These are phyloP conservation scores for Penicillium fimorum DNA, from an alignment of 495 filamentous ascomycete genomes.

Conservation along the genomic window DNA sequence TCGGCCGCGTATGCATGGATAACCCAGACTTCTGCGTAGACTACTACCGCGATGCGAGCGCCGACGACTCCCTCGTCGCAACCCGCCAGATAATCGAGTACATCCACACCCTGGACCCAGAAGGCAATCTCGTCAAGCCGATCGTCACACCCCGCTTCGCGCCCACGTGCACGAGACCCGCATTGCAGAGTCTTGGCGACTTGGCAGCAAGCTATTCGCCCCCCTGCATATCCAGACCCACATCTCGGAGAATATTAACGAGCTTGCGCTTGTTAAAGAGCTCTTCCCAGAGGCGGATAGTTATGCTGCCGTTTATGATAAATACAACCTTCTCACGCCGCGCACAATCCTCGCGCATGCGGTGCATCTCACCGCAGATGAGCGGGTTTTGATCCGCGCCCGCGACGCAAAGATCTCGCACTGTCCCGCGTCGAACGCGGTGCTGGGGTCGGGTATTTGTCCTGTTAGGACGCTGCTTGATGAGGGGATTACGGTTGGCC, in stretches of 20 bases:
- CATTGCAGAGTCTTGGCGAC: conserved; percentile 60
- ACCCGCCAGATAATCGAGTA: conserved; percentile 64
- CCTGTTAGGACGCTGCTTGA: conserved; percentile 71
- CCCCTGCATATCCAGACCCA: conserved; percentile 81
- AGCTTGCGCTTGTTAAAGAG: conserved; percentile 64
- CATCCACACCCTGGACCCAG: conserved; percentile 64
- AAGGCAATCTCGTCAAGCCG: conserved; percentile 59
- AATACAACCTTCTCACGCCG: conserved; percentile 60
- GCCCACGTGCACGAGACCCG: conserved; percentile 62
- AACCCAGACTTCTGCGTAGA: conserved; percentile 57
- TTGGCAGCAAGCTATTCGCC: conserved; percentile 57
- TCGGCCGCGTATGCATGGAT: conserved; percentile 89
- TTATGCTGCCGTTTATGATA: conserved; percentile 83
- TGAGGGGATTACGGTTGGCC: conserved; percentile 69
- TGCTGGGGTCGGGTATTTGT: conserved; percentile 71
- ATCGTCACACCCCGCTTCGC: conserved; percentile 93
- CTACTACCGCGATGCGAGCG: conserved; percentile 70
- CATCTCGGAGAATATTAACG: conserved; percentile 78
- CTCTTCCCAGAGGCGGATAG: conserved; percentile 63
- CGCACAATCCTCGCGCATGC: conserved; percentile 86
- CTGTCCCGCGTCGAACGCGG: conserved; percentile 82
- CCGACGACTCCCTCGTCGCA: conserved; percentile 53
- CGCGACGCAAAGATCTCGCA: conserved; percentile 69
- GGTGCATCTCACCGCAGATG: conserved; percentile 66
- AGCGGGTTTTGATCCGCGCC: conserved; percentile 59